Base-by-base conservation (phyloP, 371 early-diverging fungal genomes). In the Mortierella sp. region DNA sequence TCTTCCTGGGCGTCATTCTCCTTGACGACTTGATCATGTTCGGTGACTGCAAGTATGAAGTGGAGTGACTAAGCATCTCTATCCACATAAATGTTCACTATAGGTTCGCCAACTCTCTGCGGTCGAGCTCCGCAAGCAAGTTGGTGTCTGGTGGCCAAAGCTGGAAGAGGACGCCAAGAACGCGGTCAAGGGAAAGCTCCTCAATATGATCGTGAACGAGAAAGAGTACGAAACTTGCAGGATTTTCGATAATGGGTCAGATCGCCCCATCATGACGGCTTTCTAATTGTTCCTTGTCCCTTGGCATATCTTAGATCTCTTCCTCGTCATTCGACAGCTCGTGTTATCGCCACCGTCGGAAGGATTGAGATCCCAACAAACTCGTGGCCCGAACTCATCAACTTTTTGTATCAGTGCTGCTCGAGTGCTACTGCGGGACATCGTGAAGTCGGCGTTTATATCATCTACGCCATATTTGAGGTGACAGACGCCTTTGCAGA, bases 371-470 rank as follows among this genome's bases (percentile, higher is more conserved):
- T 95, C 17, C 90, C 91, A 8, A 80, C 87, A 49, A 84, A 88
- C 55, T 82, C 82, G 43, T 96, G 97, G 97, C 83, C 87, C 22
- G 88, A 92, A 21, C 81, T 96, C 54, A 70, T 94, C 25, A 82
- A 85, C 46, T 91, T 94, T 68, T 80, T 96, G 44, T 88, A 90
- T 69, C 82, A 90, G 71, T 91, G 93, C 54, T 92, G 92, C 73
- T 81, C 82, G 43, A 93, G 92, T 63, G 37, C 85, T 28, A 84
- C 80, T 10, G 85, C 88, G 8, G 83, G 82, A 25, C 94, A 95
- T 59, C 94, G 97, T 45, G 96, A 96, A 72, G 85, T 94, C 16
- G 96, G 95, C n/a, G 85, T 92, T 13, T 94, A 90, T 58, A 88
- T 95, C 29, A 79, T 96, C 31, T 92, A 88, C 66, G 85, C 94